phyloP scores from a whole-genome alignment of 495 filamentous ascomycete genomes.

The Neurospora sublineolata region DNA sequence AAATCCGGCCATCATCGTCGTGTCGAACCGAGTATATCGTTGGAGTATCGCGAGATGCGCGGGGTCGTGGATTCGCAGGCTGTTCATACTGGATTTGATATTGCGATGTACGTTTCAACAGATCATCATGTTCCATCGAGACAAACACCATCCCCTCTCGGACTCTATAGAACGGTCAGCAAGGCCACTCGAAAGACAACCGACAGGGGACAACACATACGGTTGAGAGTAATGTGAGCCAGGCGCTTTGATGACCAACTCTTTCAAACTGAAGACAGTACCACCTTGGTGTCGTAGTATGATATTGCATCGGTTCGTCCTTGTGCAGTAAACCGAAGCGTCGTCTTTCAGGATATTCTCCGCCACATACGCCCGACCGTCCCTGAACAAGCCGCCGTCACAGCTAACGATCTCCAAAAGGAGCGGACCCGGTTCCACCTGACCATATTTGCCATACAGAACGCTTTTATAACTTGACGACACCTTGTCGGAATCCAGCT shows the following conservation, averaged over 20 bases:
- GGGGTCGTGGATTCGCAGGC: constrained; percentile 6
- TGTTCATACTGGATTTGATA: constrained; percentile 63
- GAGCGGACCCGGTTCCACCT: constrained; percentile 66
- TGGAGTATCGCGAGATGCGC: constrained; percentile 15
- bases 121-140: constrained; percentile 67
- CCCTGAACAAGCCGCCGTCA: constrained; percentile 68
- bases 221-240: constrained; percentile 69
- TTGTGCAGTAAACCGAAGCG: constrained; percentile 77
- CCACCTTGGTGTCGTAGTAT: constrained; percentile 68
- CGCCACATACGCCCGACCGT: constrained; percentile 50
- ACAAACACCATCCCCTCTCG: constrained; percentile 92
- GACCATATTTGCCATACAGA: constrained; percentile 70
- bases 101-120: constrained; percentile 58
- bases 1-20: constrained; percentile 31
- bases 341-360: constrained; percentile 80
- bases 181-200: constrained; percentile 1
- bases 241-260: constrained; percentile 80
- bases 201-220: constrained; percentile 42
- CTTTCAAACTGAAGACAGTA: constrained; percentile 67
- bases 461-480: constrained; percentile 45
- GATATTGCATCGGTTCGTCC: constrained; percentile 71
- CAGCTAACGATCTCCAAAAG: constrained; percentile 81
- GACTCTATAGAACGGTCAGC: constrained; percentile 43
- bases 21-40: constrained; percentile 35
- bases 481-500: constrained; percentile 53